Evolutionary conservation across 176 grass and related monocot species (phyloP), one percentile per base, ranked within the genome.

Genomic region (Carex parvula): DNA sequence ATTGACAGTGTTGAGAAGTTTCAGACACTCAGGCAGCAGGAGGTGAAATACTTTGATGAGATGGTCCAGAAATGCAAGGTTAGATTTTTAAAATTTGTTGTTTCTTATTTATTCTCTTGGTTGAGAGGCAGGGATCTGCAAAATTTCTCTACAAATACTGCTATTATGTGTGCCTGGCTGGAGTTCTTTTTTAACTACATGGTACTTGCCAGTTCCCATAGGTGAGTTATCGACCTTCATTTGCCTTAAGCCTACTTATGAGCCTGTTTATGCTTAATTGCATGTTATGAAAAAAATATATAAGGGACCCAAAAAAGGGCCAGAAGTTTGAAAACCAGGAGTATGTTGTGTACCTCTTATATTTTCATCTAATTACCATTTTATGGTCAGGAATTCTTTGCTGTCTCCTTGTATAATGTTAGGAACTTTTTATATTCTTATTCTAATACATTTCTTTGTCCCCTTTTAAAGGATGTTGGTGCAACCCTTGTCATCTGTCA

Each of bases 61-160:
- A 99, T 99, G 96, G 96, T 99, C 87, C 91, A 99, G 84, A 88
- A 93, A 90, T 99, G 96, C 96, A 99, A 99, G 93, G 96, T 95
- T 87, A 81, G 82, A 16, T 44, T 81, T n/a, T 2, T 56, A 18
- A 41, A 14, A 15, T 44, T 81, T 10, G 46, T 81, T 21, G 6
- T 64, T 78, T 17, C 1, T 56, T 32, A 77, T 57, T 57, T 35
- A 16, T 55, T 77, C 2, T 18, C 26, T 26, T 57, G 50, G 13
- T 78, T 54, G 26, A 46, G 18, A 22, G 9, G 68, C 39, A 21
- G 8, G 68, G 17, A n/a, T 70, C 3, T 44, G 35, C 18, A 70
- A 70, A 37, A 20, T 70, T 20, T 70, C 4, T 71, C 35, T 3
- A 32, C 62, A 64, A 29, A 64, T 32, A 46, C 46, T 71, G 68